Percentiles rank a stretch among this genome's conserved stretches.
phyloP scores from a whole-genome alignment of 306 rosid genomes.

The Bauhinia variegata region DNA sequence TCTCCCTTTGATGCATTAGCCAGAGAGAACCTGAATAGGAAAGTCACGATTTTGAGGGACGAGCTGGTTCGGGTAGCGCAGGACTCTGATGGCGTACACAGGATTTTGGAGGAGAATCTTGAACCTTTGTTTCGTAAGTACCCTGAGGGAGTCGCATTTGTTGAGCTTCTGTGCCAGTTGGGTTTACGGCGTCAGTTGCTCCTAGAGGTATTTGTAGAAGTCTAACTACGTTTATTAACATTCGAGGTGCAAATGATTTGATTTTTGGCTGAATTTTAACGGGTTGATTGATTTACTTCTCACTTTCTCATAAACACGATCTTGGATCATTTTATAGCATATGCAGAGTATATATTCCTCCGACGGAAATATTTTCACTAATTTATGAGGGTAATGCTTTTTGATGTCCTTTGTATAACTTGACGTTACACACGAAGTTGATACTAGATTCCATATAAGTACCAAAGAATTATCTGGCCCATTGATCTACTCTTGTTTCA shows the following conservation, averaged over 20 bases:
- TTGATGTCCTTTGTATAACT: not conserved
- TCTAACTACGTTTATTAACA: too few species aligned
- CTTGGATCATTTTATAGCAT: not conserved
- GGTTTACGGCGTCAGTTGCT: too few species aligned
- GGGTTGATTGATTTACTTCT: constrained; percentile 2
- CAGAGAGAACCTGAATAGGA: constrained; percentile 16
- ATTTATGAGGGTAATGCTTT: not conserved
- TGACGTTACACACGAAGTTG: not conserved
- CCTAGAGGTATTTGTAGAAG: too few species aligned
- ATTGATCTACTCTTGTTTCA: not conserved
- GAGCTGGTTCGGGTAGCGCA: constrained; percentile 44
- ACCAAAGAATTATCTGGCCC: not conserved
- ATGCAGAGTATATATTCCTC: not conserved
- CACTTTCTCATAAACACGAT: not conserved
- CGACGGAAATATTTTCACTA: not conserved
- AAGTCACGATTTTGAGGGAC: constrained; percentile 37
- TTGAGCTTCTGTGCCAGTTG: constrained; percentile 60
- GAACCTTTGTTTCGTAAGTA: constrained; percentile 26
- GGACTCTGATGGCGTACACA: not conserved
- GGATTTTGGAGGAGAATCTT: constrained; percentile 35
- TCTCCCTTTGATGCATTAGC: not conserved
- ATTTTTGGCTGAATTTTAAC: not conserved
- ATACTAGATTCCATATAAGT: not conserved
- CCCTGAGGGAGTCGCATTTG: constrained; percentile 27
- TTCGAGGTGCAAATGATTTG: constrained; percentile 10